Percentiles rank a stretch among this genome's conserved stretches.
Conservation (phyloP, 208 protist genomes). For the Endotrypanum monterogeii region DNA sequence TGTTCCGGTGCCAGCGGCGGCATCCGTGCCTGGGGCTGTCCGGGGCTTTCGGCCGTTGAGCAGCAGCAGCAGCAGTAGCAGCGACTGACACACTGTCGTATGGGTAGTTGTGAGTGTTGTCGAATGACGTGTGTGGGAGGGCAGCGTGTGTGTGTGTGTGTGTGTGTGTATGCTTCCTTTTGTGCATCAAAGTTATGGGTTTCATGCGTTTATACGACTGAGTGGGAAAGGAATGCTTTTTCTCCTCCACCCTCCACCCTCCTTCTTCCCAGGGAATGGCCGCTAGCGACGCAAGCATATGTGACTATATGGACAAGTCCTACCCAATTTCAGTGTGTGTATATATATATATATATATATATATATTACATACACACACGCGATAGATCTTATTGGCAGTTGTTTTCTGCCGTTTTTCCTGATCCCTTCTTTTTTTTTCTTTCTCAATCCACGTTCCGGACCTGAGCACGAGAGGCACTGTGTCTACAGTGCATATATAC, state of each 20-base stretch:
- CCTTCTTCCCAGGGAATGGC: no score
- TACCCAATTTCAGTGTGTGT: background rate
- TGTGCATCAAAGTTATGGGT: background rate
- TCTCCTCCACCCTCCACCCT: no score
- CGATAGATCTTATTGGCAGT: no score
- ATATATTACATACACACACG: background rate
- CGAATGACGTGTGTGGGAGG: background rate
- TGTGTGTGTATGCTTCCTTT: background rate
- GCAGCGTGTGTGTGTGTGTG: background rate
- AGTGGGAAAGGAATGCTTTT: background rate
- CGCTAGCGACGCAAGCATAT: background rate
- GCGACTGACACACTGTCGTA: conserved; percentile 3
- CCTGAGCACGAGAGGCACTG: no score
- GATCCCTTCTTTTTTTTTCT: background rate
- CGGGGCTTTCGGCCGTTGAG: conserved; percentile 10
- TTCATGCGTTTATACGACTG: background rate
- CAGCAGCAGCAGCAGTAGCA: conserved; percentile 27
- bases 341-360: background rate
- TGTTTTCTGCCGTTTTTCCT: background rate
- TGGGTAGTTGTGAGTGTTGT: no score
- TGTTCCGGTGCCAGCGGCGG: background rate
- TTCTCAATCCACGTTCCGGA: background rate
- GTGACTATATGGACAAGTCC: background rate
- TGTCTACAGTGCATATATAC: background rate
- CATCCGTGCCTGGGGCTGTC: conserved; percentile 5